These are phyloP conservation scores for Carallia brachiata DNA, from an alignment of 345 rosid genomes.

Conservation along the genomic window DNA sequence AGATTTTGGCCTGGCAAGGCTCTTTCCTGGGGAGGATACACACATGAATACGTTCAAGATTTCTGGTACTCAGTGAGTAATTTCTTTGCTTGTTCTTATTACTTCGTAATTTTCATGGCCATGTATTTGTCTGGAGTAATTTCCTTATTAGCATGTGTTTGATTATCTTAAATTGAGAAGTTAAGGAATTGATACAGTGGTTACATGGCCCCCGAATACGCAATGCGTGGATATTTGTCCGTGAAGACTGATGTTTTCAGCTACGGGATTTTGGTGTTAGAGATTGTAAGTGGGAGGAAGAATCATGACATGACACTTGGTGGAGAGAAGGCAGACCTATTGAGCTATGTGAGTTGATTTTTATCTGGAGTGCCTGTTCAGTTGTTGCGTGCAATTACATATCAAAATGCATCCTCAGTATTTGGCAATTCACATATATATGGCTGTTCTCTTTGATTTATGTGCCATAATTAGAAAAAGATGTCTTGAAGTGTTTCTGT, in stretches of 20 bases:
- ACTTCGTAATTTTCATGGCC: background rate
- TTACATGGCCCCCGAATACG: conserved; percentile 97
- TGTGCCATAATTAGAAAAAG: too few species aligned
- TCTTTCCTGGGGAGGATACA: conserved; percentile 71
- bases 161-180: conserved; percentile 4
- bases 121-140: background rate
- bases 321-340: conserved; percentile 59
- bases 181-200: conserved; percentile 48
- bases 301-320: conserved; percentile 49
- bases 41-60: conserved; percentile 68
- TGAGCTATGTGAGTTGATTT: conserved; percentile 66
- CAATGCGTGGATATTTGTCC: conserved; percentile 72
- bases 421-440: too few species aligned
- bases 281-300: conserved; percentile 86
- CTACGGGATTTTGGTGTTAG: conserved; percentile 75
- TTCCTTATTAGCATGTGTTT: background rate
- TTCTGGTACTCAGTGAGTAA: conserved; percentile 85
- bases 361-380: background rate
- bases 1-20: conserved; percentile 39
- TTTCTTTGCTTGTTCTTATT: conserved; percentile 12
- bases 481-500: too few species aligned
- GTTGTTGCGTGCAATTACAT: too few species aligned
- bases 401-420: too few species aligned
- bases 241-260: conserved; percentile 87
- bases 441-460: too few species aligned